phyloP scores from a whole-genome alignment of 805 yeast species.

The Yarrowia sp. region DNA sequence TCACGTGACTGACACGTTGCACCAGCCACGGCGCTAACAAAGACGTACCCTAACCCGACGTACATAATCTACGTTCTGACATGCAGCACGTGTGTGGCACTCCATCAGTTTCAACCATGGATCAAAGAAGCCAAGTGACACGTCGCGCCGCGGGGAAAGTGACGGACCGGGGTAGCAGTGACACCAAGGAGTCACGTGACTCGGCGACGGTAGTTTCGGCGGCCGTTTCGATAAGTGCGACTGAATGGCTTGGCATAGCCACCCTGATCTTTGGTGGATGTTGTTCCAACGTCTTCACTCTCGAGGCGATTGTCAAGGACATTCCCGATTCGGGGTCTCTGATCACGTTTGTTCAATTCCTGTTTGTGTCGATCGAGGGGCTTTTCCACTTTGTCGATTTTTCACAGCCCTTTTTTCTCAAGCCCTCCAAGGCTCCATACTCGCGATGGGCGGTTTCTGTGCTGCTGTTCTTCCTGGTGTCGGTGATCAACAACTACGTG shows the following conservation, averaged over 20 bases:
- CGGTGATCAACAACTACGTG: conserved; percentile 64
- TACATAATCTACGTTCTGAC: conserved; percentile 21
- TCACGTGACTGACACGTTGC: conserved; percentile 21
- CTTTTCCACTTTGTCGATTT: conserved; percentile 52
- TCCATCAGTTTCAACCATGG: neutral
- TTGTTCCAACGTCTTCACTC: conserved; percentile 69
- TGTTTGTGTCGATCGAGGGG: conserved; percentile 58
- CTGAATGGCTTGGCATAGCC: conserved; percentile 44
- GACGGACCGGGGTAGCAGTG: neutral
- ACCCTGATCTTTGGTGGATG: conserved; percentile 71
- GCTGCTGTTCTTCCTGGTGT: conserved; percentile 58
- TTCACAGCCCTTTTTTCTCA: conserved; percentile 46
- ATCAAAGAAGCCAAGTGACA: neutral
- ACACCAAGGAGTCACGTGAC: neutral
- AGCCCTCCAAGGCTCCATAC: conserved; percentile 50
- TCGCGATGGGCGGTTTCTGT: conserved; percentile 57
- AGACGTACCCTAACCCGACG: conserved; percentile 15
- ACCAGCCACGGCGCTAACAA: neutral
- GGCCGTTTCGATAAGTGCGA: neutral
- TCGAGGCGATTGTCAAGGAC: conserved; percentile 60
- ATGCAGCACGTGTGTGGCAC: conserved; percentile 14
- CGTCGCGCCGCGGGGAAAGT: neutral
- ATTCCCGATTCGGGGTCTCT: conserved; percentile 56
- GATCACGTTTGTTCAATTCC: conserved; percentile 64
- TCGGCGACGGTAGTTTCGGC: neutral